Conservation (phyloP, 2,329 filamentous ascomycete species). For the Colletotrichum lini region DNA sequence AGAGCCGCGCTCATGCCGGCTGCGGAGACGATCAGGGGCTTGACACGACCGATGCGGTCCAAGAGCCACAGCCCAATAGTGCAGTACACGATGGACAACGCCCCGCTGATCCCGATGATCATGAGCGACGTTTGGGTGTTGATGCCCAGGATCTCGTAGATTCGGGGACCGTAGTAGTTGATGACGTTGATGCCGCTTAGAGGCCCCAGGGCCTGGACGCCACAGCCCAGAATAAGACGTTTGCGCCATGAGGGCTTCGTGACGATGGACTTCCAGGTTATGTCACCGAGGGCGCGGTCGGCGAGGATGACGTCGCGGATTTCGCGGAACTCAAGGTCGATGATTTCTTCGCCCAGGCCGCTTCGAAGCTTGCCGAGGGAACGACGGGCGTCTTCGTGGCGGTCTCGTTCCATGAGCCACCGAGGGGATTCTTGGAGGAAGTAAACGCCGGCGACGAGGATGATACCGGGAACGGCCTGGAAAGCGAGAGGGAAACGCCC, state of each 20-base stretch:
- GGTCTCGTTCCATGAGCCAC: slow-evolving; percentile 54
- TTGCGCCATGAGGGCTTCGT: slow-evolving; percentile 60
- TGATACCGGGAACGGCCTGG: slow-evolving; percentile 47
- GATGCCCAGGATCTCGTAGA: slow-evolving; percentile 61
- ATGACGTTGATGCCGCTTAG: slow-evolving; percentile 57
- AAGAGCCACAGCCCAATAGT: slow-evolving; percentile 60
- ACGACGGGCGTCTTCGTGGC: slow-evolving; percentile 50
- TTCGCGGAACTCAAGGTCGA: slow-evolving; percentile 57
- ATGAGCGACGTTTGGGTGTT: slow-evolving; percentile 60
- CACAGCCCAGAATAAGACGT: slow-evolving; percentile 62
- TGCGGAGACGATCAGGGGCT: slow-evolving; percentile 60
- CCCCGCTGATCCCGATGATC: slow-evolving; percentile 66
- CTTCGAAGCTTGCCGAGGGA: slow-evolving; percentile 52
- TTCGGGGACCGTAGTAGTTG: slow-evolving; percentile 53
- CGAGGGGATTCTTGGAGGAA: slow-evolving; percentile 47
- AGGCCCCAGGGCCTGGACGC: slow-evolving; percentile 64
- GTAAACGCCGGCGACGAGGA: slow-evolving; percentile 45
- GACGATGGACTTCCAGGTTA: slow-evolving; percentile 57
- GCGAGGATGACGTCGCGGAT: slow-evolving; percentile 57
- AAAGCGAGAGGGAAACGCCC: slow-evolving; percentile 52
- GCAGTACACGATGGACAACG: slow-evolving; percentile 63
- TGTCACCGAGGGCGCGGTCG: slow-evolving; percentile 52
- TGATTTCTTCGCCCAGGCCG: slow-evolving; percentile 48
- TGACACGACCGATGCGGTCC: slow-evolving; percentile 63
- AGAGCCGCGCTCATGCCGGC: slow-evolving; percentile 46